Percentiles rank a stretch among this genome's conserved stretches.
Evolutionary conservation across 2,329 filamentous ascomycete species (phyloP).

Genomic region (Ophioceras dolichostomum): DNA sequence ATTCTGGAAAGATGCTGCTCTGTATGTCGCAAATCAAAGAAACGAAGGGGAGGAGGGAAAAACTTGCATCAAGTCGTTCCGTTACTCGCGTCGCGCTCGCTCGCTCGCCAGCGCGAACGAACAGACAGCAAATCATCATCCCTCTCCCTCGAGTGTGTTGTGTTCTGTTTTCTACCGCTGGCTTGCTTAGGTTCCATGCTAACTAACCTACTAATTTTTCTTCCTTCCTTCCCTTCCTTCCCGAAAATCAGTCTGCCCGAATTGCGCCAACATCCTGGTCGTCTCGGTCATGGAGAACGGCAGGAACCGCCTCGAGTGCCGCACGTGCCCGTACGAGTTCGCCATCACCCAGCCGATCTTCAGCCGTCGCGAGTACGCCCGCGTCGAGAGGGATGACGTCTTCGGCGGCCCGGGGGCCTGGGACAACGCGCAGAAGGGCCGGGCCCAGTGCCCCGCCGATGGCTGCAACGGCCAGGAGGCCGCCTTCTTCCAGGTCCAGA

Average conservation of each 20-base stretch:
- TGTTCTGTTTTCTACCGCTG: not conserved
- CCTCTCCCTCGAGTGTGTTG: conserved; percentile 12
- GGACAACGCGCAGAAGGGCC: conserved; percentile 80
- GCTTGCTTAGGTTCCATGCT: not conserved
- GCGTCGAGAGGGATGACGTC: conserved; percentile 80
- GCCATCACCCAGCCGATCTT: conserved; percentile 68
- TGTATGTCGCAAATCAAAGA: too few species aligned
- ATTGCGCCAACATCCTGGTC: conserved; percentile 74
- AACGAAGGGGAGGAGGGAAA: too few species aligned
- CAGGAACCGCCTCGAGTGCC: conserved; percentile 83
- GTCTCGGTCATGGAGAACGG: conserved; percentile 47
- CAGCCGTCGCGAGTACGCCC: conserved; percentile 71
- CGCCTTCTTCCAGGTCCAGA: conserved; percentile 94
- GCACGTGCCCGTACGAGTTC: conserved; percentile 89
- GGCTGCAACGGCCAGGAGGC: conserved; percentile 73
- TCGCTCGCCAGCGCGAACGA: too few species aligned
- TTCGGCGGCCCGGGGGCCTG: conserved; percentile 81
- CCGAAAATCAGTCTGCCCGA: conserved; percentile 58
- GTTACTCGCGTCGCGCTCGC: too few species aligned
- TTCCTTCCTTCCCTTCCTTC: conserved; percentile 1
- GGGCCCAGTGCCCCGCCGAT: conserved; percentile 71
- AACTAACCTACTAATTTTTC: conserved; percentile 4
- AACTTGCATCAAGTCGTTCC: too few species aligned
- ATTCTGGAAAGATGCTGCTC: too few species aligned
- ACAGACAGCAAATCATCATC: too few species aligned